Evolutionary conservation across 768 basidiomycete species (phyloP).

Genomic region (Mycena leptocephala): DNA sequence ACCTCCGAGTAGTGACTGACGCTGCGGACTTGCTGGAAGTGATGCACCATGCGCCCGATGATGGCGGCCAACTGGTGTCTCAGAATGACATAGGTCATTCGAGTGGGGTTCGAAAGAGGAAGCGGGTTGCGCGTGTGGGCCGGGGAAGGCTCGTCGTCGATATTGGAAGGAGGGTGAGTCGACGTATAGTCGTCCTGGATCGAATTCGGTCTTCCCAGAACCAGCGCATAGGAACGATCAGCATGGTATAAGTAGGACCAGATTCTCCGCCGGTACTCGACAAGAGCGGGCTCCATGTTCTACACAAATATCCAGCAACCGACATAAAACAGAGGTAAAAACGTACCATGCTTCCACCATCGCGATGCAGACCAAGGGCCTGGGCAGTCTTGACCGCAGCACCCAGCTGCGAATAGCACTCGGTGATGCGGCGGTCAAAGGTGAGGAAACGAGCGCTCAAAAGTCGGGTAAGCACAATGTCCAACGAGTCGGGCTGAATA

Average conservation of each 20-base stretch:
- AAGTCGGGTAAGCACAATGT: conserved; percentile 93
- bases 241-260: conserved; percentile 97
- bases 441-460: conserved; percentile 76
- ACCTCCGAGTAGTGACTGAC: conserved; percentile 90
- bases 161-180: conserved; percentile 82
- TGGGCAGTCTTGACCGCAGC: conserved; percentile 95
- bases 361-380: conserved; percentile 93
- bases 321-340: not conserved
- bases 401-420: conserved; percentile 97
- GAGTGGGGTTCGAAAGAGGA: conserved; percentile 81
- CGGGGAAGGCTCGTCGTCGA: conserved; percentile 72
- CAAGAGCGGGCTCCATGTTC: conserved; percentile 82
- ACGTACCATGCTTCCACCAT: conserved; percentile 86
- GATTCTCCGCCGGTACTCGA: conserved; percentile 92
- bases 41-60: conserved; percentile 93
- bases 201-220: conserved; percentile 91
- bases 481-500: conserved; percentile 93
- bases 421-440: conserved; percentile 90
- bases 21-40: conserved; percentile 90
- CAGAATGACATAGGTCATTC: conserved; percentile 91
- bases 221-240: conserved; percentile 92
- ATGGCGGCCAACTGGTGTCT: conserved; percentile 87
- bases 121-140: conserved; percentile 64
- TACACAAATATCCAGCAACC: conserved; percentile 46
- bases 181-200: conserved; percentile 94